Conservation (phyloP, 2,329 filamentous ascomycete genomes). For the Fusarium euwallaceae region DNA sequence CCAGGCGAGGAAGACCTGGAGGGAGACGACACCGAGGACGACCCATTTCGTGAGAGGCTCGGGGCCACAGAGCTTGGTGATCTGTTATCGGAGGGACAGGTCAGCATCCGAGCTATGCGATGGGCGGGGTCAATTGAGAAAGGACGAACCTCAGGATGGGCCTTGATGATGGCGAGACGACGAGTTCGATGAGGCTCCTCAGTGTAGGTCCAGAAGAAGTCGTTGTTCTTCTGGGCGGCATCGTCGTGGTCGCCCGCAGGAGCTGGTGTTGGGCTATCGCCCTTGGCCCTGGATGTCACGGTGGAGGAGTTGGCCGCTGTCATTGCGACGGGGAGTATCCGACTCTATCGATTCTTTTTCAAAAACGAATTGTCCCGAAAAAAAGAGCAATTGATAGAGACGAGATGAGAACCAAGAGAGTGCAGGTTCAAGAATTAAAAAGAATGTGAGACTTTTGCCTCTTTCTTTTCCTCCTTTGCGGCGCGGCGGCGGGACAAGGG, state of each 20-base stretch:
- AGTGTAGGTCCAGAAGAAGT: slow-evolving; percentile 99
- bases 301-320: slow-evolving; percentile 50
- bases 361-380: neutral
- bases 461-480: slow-evolving; percentile 18
- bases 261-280: slow-evolving; percentile 37
- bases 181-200: slow-evolving; percentile 96
- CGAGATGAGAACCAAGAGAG: slow-evolving; percentile 3
- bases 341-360: neutral
- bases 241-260: slow-evolving; percentile 31
- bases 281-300: slow-evolving; percentile 50
- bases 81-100: slow-evolving; percentile 61
- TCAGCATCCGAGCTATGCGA: slow-evolving; percentile 12
- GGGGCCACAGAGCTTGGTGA: slow-evolving; percentile 96
- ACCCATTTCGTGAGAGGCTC: slow-evolving; percentile 97
- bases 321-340: slow-evolving; percentile 32
- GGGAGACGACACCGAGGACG: slow-evolving; percentile 83
- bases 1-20: slow-evolving; percentile 85
- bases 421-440: slow-evolving; percentile 17
- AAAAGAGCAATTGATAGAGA: neutral
- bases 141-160: slow-evolving; percentile 85
- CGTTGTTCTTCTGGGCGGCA: slow-evolving; percentile 50
- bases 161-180: slow-evolving; percentile 95
- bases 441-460: slow-evolving; percentile 35
- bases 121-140: slow-evolving; percentile 9
- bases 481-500: slow-evolving; percentile 7